phyloP scores from a whole-genome alignment of 2,329 filamentous ascomycete species.

The Septoria petroselini region DNA sequence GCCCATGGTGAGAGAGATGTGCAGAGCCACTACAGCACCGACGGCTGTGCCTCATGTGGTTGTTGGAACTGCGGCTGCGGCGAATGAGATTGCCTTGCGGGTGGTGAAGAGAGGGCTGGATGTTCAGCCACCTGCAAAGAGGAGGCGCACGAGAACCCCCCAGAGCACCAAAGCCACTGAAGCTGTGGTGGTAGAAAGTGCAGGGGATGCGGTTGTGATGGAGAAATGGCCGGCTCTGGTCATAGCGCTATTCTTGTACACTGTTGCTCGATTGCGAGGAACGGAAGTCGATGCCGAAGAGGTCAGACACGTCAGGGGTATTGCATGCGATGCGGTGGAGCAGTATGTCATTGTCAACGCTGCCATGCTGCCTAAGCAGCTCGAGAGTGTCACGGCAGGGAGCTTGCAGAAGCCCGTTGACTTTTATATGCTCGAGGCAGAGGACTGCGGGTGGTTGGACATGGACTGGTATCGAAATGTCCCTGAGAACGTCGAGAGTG shows the following conservation, averaged over 20 bases:
- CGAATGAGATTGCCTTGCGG: slow-evolving; percentile 11
- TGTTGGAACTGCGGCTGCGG: slow-evolving; percentile 16
- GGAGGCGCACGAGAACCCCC: slow-evolving; percentile 14
- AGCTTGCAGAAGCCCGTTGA: slow-evolving; percentile 17
- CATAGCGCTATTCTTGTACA: slow-evolving; percentile 18
- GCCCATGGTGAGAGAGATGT: slow-evolving; percentile 55
- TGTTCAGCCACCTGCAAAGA: slow-evolving; percentile 8
- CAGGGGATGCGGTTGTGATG: slow-evolving; percentile 5
- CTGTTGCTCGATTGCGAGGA: slow-evolving; percentile 19
- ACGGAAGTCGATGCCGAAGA: slow-evolving; percentile 8
- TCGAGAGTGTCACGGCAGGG: neutral
- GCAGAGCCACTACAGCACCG: slow-evolving; percentile 22
- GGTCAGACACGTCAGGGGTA: slow-evolving; percentile 7
- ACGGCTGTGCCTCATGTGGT: slow-evolving; percentile 27
- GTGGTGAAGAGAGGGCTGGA: slow-evolving; percentile 1
- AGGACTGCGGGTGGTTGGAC: slow-evolving; percentile 27
- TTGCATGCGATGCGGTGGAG: slow-evolving; percentile 15
- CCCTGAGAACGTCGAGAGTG: slow-evolving; percentile 24
- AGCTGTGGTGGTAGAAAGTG: neutral
- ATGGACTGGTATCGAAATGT: slow-evolving; percentile 30
- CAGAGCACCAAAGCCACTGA: slow-evolving; percentile 16
- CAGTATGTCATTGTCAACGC: slow-evolving; percentile 2
- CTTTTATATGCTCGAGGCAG: slow-evolving; percentile 27
- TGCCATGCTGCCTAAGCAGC: slow-evolving; percentile 12
- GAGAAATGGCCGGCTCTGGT: slow-evolving; percentile 24